Percentiles rank a stretch among this genome's conserved stretches.
Conservation (phyloP, 768 basidiomycete genomes). For the Lactifluus piperatus region DNA sequence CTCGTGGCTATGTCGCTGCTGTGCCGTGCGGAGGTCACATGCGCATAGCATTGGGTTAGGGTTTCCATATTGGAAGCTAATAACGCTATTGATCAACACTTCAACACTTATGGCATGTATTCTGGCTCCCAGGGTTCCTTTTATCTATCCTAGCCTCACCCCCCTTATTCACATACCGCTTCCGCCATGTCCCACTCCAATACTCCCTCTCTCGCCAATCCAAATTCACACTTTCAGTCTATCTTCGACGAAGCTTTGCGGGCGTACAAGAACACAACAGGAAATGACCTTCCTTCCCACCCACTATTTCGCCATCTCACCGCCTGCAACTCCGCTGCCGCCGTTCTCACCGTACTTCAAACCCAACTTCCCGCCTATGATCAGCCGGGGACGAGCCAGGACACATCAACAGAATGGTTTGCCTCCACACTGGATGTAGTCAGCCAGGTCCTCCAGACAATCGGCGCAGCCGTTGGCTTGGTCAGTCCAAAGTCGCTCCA, state of each 20-base stretch:
- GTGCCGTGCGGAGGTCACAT: too few relatives aligned
- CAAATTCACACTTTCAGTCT: background rate
- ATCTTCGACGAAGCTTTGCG: background rate
- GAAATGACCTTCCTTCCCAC: background rate
- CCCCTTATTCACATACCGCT: too few relatives aligned
- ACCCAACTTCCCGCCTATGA: background rate
- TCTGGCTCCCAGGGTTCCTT: too few relatives aligned
- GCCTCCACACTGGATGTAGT: background rate
- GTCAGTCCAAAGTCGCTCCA: too few relatives aligned
- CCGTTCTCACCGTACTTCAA: background rate
- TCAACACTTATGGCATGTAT: too few relatives aligned
- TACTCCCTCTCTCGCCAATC: too few relatives aligned
- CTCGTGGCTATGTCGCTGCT: too few relatives aligned
- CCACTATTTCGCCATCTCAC: background rate
- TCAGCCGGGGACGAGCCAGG: background rate
- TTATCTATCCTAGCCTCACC: too few relatives aligned
- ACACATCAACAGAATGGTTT: background rate
- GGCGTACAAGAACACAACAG: background rate
- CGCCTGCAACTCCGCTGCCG: background rate
- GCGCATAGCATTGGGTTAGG: too few relatives aligned
- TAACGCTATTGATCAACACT: too few relatives aligned
- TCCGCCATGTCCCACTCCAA: background rate
- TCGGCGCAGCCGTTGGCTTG: background rate
- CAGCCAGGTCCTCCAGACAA: background rate
- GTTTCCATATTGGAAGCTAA: too few relatives aligned